Conservation (phyloP, 805 yeast species). For the Ogataea dorogensis region DNA sequence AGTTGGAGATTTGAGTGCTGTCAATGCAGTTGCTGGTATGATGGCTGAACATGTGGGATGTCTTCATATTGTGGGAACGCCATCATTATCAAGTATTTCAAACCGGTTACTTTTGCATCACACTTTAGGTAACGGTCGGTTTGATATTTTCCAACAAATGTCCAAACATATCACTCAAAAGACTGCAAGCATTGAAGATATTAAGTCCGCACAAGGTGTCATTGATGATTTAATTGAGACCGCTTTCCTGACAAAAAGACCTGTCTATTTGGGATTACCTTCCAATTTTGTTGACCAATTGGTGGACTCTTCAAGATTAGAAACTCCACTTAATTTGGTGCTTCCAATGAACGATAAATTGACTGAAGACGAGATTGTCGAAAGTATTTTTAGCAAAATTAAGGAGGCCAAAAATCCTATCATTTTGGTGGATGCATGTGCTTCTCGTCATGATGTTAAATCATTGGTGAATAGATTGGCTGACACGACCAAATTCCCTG, state of each 20-base stretch:
- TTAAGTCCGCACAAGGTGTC: constrained; percentile 62
- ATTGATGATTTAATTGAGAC: constrained; percentile 73
- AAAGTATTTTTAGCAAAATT: constrained; percentile 51
- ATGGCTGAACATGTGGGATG: constrained; percentile 88
- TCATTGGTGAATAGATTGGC: constrained; percentile 63
- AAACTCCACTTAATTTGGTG: constrained; percentile 62
- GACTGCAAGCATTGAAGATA: constrained; percentile 61
- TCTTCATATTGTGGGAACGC: constrained; percentile 83
- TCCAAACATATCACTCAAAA: constrained; percentile 69
- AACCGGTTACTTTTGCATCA: constrained; percentile 75
- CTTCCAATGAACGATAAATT: constrained; percentile 57
- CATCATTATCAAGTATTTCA: constrained; percentile 71
- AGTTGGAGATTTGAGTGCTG: constrained; percentile 83
- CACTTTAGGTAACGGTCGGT: constrained; percentile 82
- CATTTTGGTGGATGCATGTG: constrained; percentile 84
- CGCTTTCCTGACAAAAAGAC: constrained; percentile 71
- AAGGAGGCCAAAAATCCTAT: constrained; percentile 63
- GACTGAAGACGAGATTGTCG: constrained; percentile 63
- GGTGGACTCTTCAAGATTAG: constrained; percentile 56
- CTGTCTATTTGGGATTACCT: constrained; percentile 80
- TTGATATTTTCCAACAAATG: constrained; percentile 77
- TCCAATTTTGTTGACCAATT: constrained; percentile 71
- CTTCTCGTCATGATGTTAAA: constrained; percentile 69
- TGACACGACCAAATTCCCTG: constrained; percentile 71
- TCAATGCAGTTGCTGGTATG: constrained; percentile 85